These are phyloP conservation scores for Echinochloa phyllopogon DNA, from an alignment of 176 grass and related monocot species.

Conservation along the genomic window DNA sequence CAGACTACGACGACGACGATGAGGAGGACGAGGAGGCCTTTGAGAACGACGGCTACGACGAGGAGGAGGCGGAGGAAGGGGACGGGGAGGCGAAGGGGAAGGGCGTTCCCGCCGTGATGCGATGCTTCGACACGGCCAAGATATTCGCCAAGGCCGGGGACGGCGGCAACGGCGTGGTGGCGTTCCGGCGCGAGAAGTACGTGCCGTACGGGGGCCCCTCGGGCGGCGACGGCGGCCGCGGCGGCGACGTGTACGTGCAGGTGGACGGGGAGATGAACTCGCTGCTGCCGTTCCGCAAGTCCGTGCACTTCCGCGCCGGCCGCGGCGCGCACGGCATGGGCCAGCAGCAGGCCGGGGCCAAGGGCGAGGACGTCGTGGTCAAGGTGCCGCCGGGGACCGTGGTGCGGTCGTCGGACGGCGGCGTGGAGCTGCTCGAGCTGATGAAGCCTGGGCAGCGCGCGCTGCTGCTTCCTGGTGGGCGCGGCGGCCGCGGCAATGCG, in stretches of 20 bases:
- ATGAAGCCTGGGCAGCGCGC: slow-evolving; percentile 75
- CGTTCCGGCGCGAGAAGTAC: slow-evolving; percentile 91
- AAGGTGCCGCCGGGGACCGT: slow-evolving; percentile 90
- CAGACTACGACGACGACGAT: slow-evolving; percentile 13
- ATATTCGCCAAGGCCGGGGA: slow-evolving; percentile 91
- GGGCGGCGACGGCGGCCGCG: slow-evolving; percentile 88
- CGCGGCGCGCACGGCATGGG: slow-evolving; percentile 83
- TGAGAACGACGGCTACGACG: not conserved
- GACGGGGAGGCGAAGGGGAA: slow-evolving; percentile 76
- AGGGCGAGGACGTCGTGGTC: slow-evolving; percentile 83
- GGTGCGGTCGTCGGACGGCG: slow-evolving; percentile 60
- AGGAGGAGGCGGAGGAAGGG: slow-evolving; percentile 28
- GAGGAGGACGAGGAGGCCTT: slow-evolving; percentile 43
- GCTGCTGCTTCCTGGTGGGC: slow-evolving; percentile 76
- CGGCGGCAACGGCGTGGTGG: slow-evolving; percentile 92
- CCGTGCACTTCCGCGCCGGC: slow-evolving; percentile 83
- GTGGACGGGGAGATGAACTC: slow-evolving; percentile 96
- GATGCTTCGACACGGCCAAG: slow-evolving; percentile 91
- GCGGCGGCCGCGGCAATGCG: slow-evolving; percentile 90
- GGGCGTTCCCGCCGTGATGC: slow-evolving; percentile 96
- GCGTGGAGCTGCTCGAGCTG: slow-evolving; percentile 71
- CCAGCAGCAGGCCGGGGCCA: slow-evolving; percentile 80
- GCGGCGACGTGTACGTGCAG: slow-evolving; percentile 82
- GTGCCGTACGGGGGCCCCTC: slow-evolving; percentile 92
- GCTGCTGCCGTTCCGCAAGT: slow-evolving; percentile 86